Evolutionary conservation across 2,329 filamentous ascomycete species (phyloP).

Genomic region (Trichoderma breve): DNA sequence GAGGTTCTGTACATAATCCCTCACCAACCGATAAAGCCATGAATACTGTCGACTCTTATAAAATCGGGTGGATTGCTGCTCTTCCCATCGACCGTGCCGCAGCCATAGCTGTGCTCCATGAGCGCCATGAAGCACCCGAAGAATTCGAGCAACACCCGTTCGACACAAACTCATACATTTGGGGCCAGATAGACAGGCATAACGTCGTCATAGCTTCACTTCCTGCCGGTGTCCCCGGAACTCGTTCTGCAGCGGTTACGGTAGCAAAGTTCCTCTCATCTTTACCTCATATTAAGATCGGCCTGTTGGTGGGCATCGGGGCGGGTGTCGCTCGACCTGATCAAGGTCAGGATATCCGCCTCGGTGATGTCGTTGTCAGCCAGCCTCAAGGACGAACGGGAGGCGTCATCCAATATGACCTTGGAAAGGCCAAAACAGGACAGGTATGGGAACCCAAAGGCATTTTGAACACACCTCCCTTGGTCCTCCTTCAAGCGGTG

Average conservation of each 20-base stretch:
- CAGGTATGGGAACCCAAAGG: too few species aligned
- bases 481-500: too few species aligned
- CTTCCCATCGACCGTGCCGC: too few species aligned
- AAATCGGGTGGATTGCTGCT: too few species aligned
- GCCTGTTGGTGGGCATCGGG: neutral
- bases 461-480: too few species aligned
- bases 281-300: neutral
- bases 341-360: neutral
- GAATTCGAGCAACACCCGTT: neutral
- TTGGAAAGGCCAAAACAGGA: neutral
- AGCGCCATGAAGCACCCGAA: neutral
- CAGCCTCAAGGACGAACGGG: neutral
- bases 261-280: too few species aligned
- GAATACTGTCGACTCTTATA: too few species aligned
- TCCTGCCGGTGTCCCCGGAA: too few species aligned
- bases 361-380: neutral
- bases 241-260: too few species aligned
- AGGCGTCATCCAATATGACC: neutral
- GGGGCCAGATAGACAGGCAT: neutral
- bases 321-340: neutral
- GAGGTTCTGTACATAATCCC: too few species aligned
- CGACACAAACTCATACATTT: neutral
- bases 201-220: neutral
- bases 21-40: too few species aligned
- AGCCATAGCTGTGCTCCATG: neutral